Evolutionary conservation across 192 early-diverging fungal genomes (phyloP).

Genomic region (Coemansia interrupta): DNA sequence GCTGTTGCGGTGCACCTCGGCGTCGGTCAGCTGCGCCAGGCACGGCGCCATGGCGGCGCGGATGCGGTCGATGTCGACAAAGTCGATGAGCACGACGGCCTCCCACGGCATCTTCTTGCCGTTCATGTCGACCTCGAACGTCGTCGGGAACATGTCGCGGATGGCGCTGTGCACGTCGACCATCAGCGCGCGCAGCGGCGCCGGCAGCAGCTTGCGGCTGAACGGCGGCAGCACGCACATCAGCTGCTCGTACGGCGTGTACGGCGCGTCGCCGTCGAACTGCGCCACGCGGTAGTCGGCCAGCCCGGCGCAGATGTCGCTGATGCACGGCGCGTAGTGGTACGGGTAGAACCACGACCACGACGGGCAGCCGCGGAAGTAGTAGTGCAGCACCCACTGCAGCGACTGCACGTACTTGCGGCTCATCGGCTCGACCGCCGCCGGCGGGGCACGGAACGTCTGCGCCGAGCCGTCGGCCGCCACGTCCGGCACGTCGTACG

Average conservation of each 20-base stretch:
- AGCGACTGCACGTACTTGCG: conserved; percentile 85
- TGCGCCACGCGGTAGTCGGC: conserved; percentile 56
- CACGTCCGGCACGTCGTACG: conserved; percentile 52
- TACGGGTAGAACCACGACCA: conserved; percentile 99
- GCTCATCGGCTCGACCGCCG: conserved; percentile 58
- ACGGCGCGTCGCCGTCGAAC: conserved; percentile 81
- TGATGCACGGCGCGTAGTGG: conserved; percentile 94
- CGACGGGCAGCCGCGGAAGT: conserved; percentile 91
- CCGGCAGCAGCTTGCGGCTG: conserved; percentile 79
- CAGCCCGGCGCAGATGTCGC: conserved; percentile 64
- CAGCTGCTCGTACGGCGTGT: conserved; percentile 95
- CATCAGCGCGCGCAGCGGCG: conserved; percentile 80
- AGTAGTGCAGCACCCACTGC: conserved; percentile 97
- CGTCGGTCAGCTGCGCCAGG: conserved; percentile 58
- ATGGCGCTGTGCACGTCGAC: conserved; percentile 81
- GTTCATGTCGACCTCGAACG: conserved; percentile 92
- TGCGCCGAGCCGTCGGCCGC: conserved; percentile 16
- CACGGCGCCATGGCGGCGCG: conserved; percentile 71
- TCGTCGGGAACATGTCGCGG: conserved; percentile 89
- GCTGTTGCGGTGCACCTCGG: conserved; percentile 58
- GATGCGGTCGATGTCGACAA: conserved; percentile 90
- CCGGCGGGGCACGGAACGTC: conserved; percentile 28
- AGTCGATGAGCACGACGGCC: conserved; percentile 96
- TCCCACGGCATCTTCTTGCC: conserved; percentile 99
- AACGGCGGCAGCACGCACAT: conserved; percentile 96